Evolutionary conservation across 352 stramenopile species (phyloP).

Genomic region (Pythium biforme): DNA sequence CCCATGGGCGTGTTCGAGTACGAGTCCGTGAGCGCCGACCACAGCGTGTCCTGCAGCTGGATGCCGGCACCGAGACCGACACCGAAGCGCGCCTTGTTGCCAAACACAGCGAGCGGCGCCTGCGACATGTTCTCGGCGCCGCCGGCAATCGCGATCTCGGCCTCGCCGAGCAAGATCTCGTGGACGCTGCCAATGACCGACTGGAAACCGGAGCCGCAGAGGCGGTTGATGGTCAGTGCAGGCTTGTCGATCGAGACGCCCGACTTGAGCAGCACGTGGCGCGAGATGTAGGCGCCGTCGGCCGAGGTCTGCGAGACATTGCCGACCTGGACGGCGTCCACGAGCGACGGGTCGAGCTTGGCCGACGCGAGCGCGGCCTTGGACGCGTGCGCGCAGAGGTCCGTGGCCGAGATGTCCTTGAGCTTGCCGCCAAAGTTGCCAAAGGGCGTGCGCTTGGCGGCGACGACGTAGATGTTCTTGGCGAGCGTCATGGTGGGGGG

Average conservation of each 20-base stretch:
- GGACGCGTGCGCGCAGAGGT: slow-evolving; percentile 86
- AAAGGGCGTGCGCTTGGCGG: slow-evolving; percentile 95
- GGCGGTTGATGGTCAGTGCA: slow-evolving; percentile 96
- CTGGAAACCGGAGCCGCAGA: slow-evolving; percentile 98
- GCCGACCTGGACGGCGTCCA: slow-evolving; percentile 95
- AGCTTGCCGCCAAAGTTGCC: slow-evolving; percentile 93
- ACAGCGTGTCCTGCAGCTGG: slow-evolving; percentile 95
- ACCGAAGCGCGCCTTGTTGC: slow-evolving; percentile 92
- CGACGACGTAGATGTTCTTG: slow-evolving; percentile 95
- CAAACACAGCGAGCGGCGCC: slow-evolving; percentile 90
- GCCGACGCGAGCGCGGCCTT: slow-evolving; percentile 79
- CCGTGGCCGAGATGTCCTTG: slow-evolving; percentile 90
- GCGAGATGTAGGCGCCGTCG: slow-evolving; percentile 93
- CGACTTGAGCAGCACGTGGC: slow-evolving; percentile 93
- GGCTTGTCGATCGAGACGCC: slow-evolving; percentile 89
- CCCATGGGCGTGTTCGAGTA: slow-evolving; percentile 96
- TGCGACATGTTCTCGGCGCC: slow-evolving; percentile 96
- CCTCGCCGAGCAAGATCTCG: slow-evolving; percentile 89
- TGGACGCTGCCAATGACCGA: slow-evolving; percentile 92
- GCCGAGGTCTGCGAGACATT: slow-evolving; percentile 95
- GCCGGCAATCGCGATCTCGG: slow-evolving; percentile 88
- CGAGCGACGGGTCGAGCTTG: slow-evolving; percentile 81
- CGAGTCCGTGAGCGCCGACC: slow-evolving; percentile 96
- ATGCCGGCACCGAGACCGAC: slow-evolving; percentile 91
- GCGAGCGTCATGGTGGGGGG: slow-evolving; percentile 31